phyloP scores from a whole-genome alignment of 805 yeast genomes.

The Cyberlindnera euphorbiae region DNA sequence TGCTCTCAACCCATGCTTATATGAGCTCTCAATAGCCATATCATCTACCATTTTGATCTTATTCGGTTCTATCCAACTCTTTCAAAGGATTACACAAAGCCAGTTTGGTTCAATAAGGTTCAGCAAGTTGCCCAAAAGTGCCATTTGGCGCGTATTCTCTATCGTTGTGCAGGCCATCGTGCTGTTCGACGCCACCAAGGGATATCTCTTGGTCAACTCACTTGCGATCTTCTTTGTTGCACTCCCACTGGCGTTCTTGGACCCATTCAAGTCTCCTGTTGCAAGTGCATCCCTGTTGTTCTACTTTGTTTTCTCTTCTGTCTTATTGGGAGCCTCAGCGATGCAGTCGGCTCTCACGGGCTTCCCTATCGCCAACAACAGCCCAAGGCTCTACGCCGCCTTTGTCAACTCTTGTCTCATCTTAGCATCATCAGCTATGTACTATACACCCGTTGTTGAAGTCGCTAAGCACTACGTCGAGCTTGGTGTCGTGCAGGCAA shows the following conservation, averaged over 20 bases:
- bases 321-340: slow-evolving; percentile 42
- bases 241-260: slow-evolving; percentile 41
- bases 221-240: slow-evolving; percentile 24
- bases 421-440: slow-evolving; percentile 20
- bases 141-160: slow-evolving; percentile 11
- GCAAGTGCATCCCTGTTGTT: slow-evolving; percentile 67
- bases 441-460: slow-evolving; percentile 37
- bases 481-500: slow-evolving; percentile 51
- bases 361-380: slow-evolving; percentile 18
- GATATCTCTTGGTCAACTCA: slow-evolving; percentile 12
- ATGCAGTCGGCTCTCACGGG: slow-evolving; percentile 33
- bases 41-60: slow-evolving; percentile 10
- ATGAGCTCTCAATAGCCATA: slow-evolving; percentile 12
- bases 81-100: not conserved
- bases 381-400: slow-evolving; percentile 22
- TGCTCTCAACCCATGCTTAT: slow-evolving; percentile 25
- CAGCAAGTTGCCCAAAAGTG: slow-evolving; percentile 16
- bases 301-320: slow-evolving; percentile 62
- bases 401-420: slow-evolving; percentile 7
- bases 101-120: slow-evolving; percentile 9
- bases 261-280: slow-evolving; percentile 37
- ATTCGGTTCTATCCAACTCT: slow-evolving; percentile 18
- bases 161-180: slow-evolving; percentile 11
- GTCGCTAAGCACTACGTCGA: slow-evolving; percentile 30
- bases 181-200: not conserved